Base-by-base conservation (phyloP, 768 basidiomycete species). In the Baorangia bicolor region DNA sequence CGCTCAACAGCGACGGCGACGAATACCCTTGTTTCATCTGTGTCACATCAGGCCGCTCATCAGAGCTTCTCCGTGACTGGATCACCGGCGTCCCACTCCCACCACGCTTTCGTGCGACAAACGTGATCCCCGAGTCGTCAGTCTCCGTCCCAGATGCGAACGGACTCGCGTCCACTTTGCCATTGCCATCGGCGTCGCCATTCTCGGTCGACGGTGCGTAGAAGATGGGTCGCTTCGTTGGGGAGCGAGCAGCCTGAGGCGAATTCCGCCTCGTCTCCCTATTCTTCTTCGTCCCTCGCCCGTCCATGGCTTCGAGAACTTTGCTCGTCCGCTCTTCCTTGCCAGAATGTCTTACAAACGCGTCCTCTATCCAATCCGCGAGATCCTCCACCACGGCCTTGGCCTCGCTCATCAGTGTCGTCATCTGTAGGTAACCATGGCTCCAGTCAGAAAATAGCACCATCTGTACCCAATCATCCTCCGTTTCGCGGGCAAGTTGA, bases 351-450 rank as follows among this genome's bases (percentile, higher is more conserved):
- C 69, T 55, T 53, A 63, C 64, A 68, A 98, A 98, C 38, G 86
- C 81, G 53, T 86, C 84, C 61, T 86, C 82, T 53, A 98, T 97
- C 94, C 95, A 98, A 55, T 91, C 91, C 11, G 88, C 95, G 57
- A 94, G 77, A 59, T 92, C 89, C 58, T 84, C 79, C 60, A 95
- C 86, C 21, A 87, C 89, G 53, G 81, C 82, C 66, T 79, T 83
- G 16, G 90, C 92, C 64, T 95, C 94, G 39, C 73, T 76, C 84
- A 99, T 90, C 63, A 98, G 71, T 23, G 83, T 75, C 37, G 88
- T 81, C 96, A 99, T 99, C 76, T 97, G 96, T 64, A 96, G 80
- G 75, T 94, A 98, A 35, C 94, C 96, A 71, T 97, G 94, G 64
- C 92, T 93, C 97, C 95, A 98, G 45, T 95, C 95, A 30, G 91